A percentile compares a stretch with the other conserved stretches of the same genome.
These are phyloP conservation scores for Exophiala lecanii-corni DNA, from an alignment of 2,329 filamentous ascomycete genomes.

Conservation along the genomic window DNA sequence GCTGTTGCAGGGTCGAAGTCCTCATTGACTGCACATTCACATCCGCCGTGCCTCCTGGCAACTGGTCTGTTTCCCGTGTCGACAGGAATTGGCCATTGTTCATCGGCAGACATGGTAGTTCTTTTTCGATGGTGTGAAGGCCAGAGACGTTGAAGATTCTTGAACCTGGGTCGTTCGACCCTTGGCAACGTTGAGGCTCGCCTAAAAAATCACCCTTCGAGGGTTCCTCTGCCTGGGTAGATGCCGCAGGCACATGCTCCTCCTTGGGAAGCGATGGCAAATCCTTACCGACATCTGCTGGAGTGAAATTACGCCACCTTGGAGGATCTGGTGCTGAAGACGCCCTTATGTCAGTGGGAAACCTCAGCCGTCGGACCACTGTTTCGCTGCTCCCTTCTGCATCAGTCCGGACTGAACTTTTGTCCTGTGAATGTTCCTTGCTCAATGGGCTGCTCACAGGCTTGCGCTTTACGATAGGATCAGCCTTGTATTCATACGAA, in stretches of 20 bases:
- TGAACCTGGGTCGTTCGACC: conserved; percentile 10
- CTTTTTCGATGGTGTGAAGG: conserved; percentile 17
- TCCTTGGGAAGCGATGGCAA: conserved; percentile 29
- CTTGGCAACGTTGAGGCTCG: conserved; percentile 6
- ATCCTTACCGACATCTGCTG: conserved; percentile 37
- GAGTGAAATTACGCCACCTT: conserved; percentile 31
- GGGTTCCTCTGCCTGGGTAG: background rate
- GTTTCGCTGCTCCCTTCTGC: conserved; percentile 18
- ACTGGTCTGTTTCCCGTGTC: conserved; percentile 7
- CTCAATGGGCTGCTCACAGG: conserved; percentile 22
- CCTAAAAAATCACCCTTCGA: conserved; percentile 28
- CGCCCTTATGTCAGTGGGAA: conserved; percentile 10
- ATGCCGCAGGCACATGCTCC: background rate
- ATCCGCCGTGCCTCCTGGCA: background rate
- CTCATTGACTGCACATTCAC: background rate
- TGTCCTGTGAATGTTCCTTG: background rate
- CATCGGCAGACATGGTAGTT: conserved; percentile 26
- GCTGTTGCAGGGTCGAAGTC: background rate
- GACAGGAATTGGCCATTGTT: conserved; percentile 26
- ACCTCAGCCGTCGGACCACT: conserved; percentile 20
- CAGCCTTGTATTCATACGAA: background rate
- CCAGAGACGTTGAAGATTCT: conserved; percentile 17
- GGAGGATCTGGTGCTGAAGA: conserved; percentile 19
- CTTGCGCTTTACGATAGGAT: conserved; percentile 17
- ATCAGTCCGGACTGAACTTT: conserved; percentile 1